A percentile compares a stretch with the other conserved stretches of the same genome.
These are phyloP conservation scores for Polygonum maritimum DNA, from an alignment of 148 eudicot species.

Conservation along the genomic window DNA sequence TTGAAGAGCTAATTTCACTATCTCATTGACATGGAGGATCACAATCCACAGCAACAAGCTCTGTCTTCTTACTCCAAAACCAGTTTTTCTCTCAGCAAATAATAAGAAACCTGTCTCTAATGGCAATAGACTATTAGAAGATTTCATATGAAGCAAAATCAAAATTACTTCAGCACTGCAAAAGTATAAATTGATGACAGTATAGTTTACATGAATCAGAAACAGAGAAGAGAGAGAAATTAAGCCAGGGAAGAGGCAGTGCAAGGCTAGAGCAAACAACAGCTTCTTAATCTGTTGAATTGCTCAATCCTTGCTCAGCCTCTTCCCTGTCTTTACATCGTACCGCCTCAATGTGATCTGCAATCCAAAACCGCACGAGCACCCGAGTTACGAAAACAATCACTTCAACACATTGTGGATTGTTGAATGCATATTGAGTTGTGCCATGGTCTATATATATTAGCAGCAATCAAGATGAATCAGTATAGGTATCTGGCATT, in stretches of 20 bases:
- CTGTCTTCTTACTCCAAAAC: too few species aligned
- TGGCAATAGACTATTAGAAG: background rate
- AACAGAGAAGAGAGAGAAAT: background rate
- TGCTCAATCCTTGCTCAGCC: constrained; percentile 1
- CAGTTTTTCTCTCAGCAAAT: background rate
- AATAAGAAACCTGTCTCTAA: background rate
- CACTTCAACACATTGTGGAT: background rate
- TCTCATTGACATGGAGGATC: too few species aligned
- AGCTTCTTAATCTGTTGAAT: background rate
- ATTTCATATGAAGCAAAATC: background rate
- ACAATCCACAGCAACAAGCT: too few species aligned
- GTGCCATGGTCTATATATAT: background rate
- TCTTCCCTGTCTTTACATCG: background rate
- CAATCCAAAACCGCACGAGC: background rate
- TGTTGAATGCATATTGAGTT: background rate
- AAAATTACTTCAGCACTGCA: too few species aligned
- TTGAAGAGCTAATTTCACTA: too few species aligned
- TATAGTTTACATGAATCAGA: background rate
- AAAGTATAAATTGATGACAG: too few species aligned
- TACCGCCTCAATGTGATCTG: background rate
- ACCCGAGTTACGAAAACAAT: background rate
- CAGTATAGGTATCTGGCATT: background rate
- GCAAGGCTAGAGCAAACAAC: constrained; percentile 7
- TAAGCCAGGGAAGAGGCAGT: constrained; percentile 9
- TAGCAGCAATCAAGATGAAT: background rate